Base-by-base conservation (phyloP, 2,329 filamentous ascomycete genomes). In the Graphiopsis chlorocephala region DNA sequence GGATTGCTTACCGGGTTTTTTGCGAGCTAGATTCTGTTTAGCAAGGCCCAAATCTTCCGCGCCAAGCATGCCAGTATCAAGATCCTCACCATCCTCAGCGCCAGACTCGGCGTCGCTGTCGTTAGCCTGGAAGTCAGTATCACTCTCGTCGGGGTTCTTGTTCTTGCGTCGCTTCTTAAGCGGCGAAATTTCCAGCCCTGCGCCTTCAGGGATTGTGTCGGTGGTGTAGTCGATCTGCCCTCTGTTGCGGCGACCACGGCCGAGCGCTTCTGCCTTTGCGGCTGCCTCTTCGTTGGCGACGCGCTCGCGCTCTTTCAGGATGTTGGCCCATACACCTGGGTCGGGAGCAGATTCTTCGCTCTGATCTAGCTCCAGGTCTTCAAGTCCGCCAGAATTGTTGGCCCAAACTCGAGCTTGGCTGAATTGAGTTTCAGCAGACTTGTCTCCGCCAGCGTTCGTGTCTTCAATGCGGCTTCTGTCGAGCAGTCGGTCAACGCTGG, bases 371-470 rank as follows among this genome's bases (percentile, higher is more conserved):
- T 67, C 68, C 33, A 69, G 79, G 26, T 83, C 81, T 52, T 86
- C 82, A 25, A 90, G 75, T 26, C 86, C 83, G 20, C 90, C 88
- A 57, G 88, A 84, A 38, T 96, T 90, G 71, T 96, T 96, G 4
- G 90, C 90, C 95, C 95, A 99, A 1, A 99, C 90, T 52, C 92
- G 87, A 45, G 94, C 94, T 77, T 95, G 92, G 4, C 90, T 92
- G 76, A 97, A 99, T 64, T 93, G 90, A 0, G 88, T 89, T 74
- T 96, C 91, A 0, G 88, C 87, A 0, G 86, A 85, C 55, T 84
- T 82, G 57, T 92, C 87, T 11, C 86, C 85, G 15, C 61, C 62
- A 1, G 84, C 81, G 63, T 84, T 83, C 0, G 88, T 91, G 68
- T 91, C 86, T 73, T 96, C 92, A 29, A 91, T 86, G 68, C 91